phyloP scores from a whole-genome alignment of 108 stramenopile genomes.

The Stephanodiscus triporus region DNA sequence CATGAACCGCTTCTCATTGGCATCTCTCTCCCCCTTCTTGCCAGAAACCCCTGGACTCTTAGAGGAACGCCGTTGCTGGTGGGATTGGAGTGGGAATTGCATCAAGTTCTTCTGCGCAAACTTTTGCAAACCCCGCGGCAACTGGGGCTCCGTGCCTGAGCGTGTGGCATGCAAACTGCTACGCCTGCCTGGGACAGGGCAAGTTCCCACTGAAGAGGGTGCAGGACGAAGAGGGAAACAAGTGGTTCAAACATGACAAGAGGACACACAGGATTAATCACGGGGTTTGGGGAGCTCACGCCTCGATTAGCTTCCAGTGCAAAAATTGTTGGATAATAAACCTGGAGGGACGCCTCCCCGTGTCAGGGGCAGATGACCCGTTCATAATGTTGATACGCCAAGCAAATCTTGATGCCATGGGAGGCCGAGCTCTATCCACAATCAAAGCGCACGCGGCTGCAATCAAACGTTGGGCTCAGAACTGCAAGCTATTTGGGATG shows the following conservation, averaged over 20 bases:
- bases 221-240: constrained; percentile 19
- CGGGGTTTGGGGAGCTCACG: constrained; percentile 36
- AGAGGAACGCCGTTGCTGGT: too few species aligned
- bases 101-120: too few species aligned
- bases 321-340: too few species aligned
- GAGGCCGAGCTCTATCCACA: neutral
- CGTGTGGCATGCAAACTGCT: too few species aligned
- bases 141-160: constrained; percentile 16
- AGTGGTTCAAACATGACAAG: constrained; percentile 3
- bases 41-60: too few species aligned
- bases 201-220: constrained; percentile 14
- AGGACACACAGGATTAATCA: neutral
- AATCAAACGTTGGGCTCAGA: neutral
- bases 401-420: constrained; percentile 56
- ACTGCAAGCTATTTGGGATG: neutral
- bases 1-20: constrained; percentile 42
- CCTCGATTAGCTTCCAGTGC: constrained; percentile 52
- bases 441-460: too few species aligned
- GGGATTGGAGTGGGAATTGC: too few species aligned
- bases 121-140: constrained; percentile 3
- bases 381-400: constrained; percentile 32
- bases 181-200: constrained; percentile 26
- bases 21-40: constrained; percentile 31
- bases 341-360: neutral
- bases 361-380: neutral